Conservation (phyloP, 257 asterid genomes). For the Lycium ferocissimum region DNA sequence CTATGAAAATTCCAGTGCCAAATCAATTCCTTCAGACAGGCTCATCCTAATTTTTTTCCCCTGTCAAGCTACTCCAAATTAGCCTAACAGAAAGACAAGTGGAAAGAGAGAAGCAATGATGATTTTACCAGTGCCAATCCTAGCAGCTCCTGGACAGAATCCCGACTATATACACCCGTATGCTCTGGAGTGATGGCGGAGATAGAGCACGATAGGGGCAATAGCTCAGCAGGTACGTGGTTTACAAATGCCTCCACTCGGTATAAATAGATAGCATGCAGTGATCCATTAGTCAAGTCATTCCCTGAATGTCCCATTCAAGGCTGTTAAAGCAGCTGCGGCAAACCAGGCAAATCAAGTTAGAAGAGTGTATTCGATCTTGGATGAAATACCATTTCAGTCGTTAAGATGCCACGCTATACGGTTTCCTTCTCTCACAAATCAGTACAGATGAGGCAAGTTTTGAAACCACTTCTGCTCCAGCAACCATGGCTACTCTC, state of each 20-base stretch:
- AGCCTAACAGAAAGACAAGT: too few species aligned
- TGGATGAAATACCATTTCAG: conserved; percentile 40
- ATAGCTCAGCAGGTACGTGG: conserved; percentile 36
- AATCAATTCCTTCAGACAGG: conserved; percentile 19
- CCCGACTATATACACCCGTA: conserved; percentile 31
- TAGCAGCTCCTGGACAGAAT: too few species aligned
- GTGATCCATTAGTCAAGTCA: conserved; percentile 28
- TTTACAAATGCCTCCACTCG: conserved; percentile 41
- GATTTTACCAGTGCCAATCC: too few species aligned
- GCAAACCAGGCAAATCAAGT: conserved; percentile 50
- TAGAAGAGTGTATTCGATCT: conserved; percentile 36
- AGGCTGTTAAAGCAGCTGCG: conserved; percentile 46
- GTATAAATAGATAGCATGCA: too few species aligned
- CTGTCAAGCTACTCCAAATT: too few species aligned
- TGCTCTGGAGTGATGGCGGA: conserved; percentile 37
- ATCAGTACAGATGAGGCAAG: conserved; percentile 40
- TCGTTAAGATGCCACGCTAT: conserved; percentile 40
- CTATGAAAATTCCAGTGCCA: background rate
- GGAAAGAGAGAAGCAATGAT: too few species aligned
- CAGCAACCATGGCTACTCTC: conserved; percentile 36
- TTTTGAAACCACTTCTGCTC: conserved; percentile 35
- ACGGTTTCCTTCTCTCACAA: conserved; percentile 41
- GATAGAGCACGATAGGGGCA: conserved; percentile 30
- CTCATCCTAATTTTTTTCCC: too few species aligned
- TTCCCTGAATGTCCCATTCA: conserved; percentile 40